phyloP scores from a whole-genome alignment of 495 filamentous ascomycete genomes.

The Talaromyces proteolyticus region DNA sequence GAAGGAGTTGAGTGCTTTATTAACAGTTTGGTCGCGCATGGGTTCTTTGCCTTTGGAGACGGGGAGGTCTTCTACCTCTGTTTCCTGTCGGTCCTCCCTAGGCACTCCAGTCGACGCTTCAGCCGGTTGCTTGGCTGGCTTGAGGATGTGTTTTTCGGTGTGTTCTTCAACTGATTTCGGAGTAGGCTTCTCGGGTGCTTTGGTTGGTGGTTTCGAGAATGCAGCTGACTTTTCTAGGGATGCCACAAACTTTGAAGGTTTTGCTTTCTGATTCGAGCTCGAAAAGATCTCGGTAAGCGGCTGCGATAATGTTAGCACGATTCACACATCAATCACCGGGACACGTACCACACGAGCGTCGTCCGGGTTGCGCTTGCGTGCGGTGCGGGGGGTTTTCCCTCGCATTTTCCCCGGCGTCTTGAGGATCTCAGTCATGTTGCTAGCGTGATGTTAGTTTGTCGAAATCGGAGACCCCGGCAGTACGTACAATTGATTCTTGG shows the following conservation, averaged over 20 bases:
- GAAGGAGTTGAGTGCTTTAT: constrained; percentile 26
- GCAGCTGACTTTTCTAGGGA: not conserved
- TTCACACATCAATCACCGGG: not conserved
- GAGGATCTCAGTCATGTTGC: constrained; percentile 85
- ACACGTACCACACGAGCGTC: constrained; percentile 63
- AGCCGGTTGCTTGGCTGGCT: not conserved
- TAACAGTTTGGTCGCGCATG: not conserved
- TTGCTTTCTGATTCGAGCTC: constrained; percentile 25
- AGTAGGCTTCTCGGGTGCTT: not conserved
- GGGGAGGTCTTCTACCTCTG: not conserved
- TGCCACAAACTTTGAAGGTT: constrained; percentile 2
- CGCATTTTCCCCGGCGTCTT: constrained; percentile 94
- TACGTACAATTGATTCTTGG: constrained; percentile 72
- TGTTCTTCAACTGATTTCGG: constrained; percentile 7
- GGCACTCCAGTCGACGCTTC: not conserved
- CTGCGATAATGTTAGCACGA: constrained; percentile 36
- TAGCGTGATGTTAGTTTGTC: constrained; percentile 36
- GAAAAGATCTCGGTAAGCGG: constrained; percentile 79
- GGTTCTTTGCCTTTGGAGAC: constrained; percentile 4
- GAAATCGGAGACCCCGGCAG: not conserved
- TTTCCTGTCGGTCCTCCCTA: not conserved
- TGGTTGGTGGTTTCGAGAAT: not conserved
- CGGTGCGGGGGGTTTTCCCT: constrained; percentile 86
- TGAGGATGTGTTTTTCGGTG: constrained; percentile 28
- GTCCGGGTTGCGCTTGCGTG: constrained; percentile 58